Conservation (phyloP, 2,329 filamentous ascomycete genomes). For the Aspergillus latus region DNA sequence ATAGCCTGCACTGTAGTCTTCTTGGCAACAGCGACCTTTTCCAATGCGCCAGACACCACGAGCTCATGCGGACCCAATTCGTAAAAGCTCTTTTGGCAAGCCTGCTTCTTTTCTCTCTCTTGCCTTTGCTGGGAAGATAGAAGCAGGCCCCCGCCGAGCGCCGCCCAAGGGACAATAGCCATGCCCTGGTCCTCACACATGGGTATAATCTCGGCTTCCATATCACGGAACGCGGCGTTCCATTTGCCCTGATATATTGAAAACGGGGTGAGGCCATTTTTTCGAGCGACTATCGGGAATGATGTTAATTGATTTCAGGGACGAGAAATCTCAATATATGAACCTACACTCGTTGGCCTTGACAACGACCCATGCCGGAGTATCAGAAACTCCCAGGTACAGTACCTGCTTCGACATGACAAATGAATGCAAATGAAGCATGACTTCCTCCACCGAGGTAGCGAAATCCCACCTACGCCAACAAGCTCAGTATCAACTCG, state of each 20-base stretch:
- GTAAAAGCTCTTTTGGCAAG: constrained; percentile 3
- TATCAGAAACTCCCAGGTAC: constrained; percentile 14
- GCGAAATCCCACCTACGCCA: constrained; percentile 11
- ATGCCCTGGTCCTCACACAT: constrained; percentile 18
- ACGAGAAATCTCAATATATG: neutral
- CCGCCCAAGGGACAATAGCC: constrained; percentile 11
- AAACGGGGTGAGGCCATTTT: constrained; percentile 13
- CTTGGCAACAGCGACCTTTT: constrained; percentile 8
- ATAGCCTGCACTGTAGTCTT: constrained; percentile 6
- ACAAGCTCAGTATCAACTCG: too few species aligned
- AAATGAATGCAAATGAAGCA: constrained; percentile 8
- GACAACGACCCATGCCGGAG: constrained; percentile 14
- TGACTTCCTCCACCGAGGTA: constrained; percentile 13
- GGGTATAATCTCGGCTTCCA: constrained; percentile 15
- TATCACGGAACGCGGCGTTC: constrained; percentile 11
- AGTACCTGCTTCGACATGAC: constrained; percentile 13
- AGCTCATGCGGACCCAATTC: neutral
- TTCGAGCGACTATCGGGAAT: neutral
- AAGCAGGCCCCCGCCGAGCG: constrained; percentile 7
- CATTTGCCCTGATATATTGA: constrained; percentile 14
- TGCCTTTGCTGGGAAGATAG: neutral
- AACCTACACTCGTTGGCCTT: constrained; percentile 12
- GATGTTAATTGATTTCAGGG: neutral
- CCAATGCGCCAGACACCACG: constrained; percentile 10
- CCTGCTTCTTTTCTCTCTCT: neutral